Evolutionary conservation across 495 filamentous ascomycete species (phyloP).

Genomic region (Aspergillus homomorphus): DNA sequence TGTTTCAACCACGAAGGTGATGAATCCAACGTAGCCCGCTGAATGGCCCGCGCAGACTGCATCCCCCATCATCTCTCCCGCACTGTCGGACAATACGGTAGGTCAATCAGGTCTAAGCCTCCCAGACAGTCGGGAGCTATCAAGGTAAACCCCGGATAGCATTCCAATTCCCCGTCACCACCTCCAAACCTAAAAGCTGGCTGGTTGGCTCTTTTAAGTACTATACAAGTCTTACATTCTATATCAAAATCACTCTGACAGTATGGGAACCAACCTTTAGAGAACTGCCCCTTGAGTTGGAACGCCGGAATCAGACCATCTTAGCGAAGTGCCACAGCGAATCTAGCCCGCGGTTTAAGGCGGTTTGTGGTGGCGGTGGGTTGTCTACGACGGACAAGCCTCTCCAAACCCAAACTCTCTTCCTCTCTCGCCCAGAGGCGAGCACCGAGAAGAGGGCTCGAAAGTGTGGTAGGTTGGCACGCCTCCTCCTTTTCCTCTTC

Average conservation of each 20-base stretch:
- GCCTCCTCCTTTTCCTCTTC: not conserved
- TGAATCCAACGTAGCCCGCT: too few species aligned
- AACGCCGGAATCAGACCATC: not conserved
- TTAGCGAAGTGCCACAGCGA: not conserved
- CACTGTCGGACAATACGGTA: not conserved
- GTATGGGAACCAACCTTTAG: not conserved
- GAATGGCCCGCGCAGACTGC: not conserved
- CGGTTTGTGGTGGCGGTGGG: not conserved
- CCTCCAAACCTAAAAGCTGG: too few species aligned
- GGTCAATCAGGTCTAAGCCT: conserved; percentile 12
- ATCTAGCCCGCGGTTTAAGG: not conserved
- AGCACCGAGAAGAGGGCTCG: too few species aligned
- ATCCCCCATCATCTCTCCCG: conserved; percentile 1
- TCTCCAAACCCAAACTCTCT: not conserved
- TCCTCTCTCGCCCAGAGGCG: too few species aligned
- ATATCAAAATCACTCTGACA: not conserved
- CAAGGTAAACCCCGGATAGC: not conserved
- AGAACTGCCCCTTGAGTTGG: not conserved
- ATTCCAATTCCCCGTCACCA: too few species aligned
- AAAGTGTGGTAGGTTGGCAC: not conserved
- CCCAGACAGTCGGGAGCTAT: conserved; percentile 1
- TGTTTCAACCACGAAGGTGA: too few species aligned
- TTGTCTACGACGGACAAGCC: not conserved
- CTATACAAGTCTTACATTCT: not conserved
- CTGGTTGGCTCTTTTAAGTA: not conserved